phyloP scores from a whole-genome alignment of 305 asterid genomes.

The Fraxinus xanthoxyloides region DNA sequence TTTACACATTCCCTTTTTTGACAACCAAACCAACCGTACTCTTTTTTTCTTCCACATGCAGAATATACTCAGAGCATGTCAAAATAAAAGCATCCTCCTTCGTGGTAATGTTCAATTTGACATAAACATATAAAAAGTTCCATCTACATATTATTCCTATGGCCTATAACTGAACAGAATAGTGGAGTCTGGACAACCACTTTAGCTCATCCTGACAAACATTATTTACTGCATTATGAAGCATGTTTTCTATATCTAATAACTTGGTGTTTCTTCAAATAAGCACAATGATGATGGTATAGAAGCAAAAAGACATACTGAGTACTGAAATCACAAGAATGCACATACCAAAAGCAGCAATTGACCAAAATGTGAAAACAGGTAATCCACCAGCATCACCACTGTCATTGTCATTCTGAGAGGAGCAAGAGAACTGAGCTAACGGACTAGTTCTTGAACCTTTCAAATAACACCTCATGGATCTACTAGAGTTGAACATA shows the following conservation, averaged over 20 bases:
- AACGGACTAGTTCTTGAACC: constrained; percentile 51
- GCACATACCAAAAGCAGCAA: constrained; percentile 63
- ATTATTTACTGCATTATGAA: background rate
- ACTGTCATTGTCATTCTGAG: constrained; percentile 42
- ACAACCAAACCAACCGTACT: background rate
- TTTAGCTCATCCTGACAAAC: background rate
- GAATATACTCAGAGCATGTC: background rate
- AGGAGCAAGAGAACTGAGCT: constrained; percentile 55
- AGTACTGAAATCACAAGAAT: constrained; percentile 4
- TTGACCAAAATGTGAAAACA: constrained; percentile 60
- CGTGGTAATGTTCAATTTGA: background rate
- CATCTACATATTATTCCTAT: background rate
- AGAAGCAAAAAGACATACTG: constrained; percentile 13
- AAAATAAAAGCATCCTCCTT: background rate
- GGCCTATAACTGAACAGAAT: background rate
- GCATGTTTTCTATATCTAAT: background rate
- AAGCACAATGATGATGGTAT: background rate
- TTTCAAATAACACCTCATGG: constrained; percentile 68
- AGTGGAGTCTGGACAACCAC: background rate
- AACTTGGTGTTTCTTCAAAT: background rate
- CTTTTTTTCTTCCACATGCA: background rate
- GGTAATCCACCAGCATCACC: constrained; percentile 78
- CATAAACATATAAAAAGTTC: background rate
- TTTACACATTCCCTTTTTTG: background rate
- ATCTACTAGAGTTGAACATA: constrained; percentile 53